Percentiles rank a stretch among this genome's conserved stretches.
These are phyloP conservation scores for Fonsecaea nubica DNA, from an alignment of 2,329 filamentous ascomycete genomes.

Conservation along the genomic window DNA sequence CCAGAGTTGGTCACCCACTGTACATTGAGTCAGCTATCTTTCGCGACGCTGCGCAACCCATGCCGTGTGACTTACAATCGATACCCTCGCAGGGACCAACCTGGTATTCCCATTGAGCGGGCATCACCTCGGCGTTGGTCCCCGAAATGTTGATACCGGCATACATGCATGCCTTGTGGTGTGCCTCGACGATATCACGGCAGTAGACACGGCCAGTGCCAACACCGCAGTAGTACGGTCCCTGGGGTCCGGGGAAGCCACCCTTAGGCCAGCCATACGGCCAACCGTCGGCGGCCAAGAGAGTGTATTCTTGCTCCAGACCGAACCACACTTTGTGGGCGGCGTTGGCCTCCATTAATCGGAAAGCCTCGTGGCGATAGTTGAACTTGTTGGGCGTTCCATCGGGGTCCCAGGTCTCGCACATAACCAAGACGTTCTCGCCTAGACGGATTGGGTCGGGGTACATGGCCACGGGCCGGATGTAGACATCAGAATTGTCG, in stretches of 20 bases:
- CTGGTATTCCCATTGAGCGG: conserved; percentile 97
- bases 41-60: neutral
- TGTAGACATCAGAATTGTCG: conserved; percentile 97
- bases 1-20: conserved; percentile 97
- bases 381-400: conserved; percentile 98
- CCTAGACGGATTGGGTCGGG: conserved; percentile 88
- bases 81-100: conserved; percentile 90
- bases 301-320: conserved; percentile 96
- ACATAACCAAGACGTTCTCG: conserved; percentile 92
- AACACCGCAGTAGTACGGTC: conserved; percentile 97
- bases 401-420: conserved; percentile 93
- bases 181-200: conserved; percentile 95
- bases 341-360: conserved; percentile 87
- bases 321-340: conserved; percentile 93
- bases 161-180: conserved; percentile 90
- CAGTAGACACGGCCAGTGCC: conserved; percentile 96
- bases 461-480: conserved; percentile 86
- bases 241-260: conserved; percentile 90
- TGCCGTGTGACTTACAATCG: conserved; percentile 63
- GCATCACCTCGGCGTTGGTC: conserved; percentile 99
- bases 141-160: conserved; percentile 92
- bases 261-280: conserved; percentile 91
- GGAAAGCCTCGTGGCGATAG: conserved; percentile 88
- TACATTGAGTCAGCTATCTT: conserved; percentile 41
- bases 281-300: conserved; percentile 82